A percentile compares a stretch with the other conserved stretches of the same genome.
Conservation (phyloP, 768 basidiomycete species). For the Russula compacta region DNA sequence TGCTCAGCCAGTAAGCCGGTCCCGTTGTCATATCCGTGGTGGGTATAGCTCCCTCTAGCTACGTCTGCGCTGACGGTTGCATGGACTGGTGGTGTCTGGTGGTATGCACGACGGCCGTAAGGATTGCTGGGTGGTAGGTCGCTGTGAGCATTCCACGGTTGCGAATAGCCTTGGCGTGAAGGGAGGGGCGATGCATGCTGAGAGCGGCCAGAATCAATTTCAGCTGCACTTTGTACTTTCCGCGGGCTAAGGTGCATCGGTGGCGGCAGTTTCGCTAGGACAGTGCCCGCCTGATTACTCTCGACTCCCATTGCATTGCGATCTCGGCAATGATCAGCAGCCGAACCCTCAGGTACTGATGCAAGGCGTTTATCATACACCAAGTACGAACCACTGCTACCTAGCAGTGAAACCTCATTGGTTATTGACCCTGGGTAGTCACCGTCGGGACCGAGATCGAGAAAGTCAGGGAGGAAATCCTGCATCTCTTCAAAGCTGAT, state of each 20-base stretch:
- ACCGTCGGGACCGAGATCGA: conserved; percentile 11
- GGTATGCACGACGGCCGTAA: background rate
- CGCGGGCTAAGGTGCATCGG: background rate
- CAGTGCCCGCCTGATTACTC: background rate
- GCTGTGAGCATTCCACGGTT: background rate
- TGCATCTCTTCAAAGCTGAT: conserved; percentile 3
- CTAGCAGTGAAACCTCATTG: background rate
- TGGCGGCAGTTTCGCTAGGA: background rate
- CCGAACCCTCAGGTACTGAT: background rate
- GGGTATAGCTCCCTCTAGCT: background rate
- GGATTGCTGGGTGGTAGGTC: background rate
- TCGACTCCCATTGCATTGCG: background rate
- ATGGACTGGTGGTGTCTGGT: background rate
- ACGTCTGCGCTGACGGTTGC: background rate
- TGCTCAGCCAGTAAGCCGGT: background rate
- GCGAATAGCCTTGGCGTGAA: background rate
- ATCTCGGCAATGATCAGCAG: background rate
- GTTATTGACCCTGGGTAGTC: background rate
- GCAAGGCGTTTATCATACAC: background rate
- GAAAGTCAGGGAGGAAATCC: conserved; percentile 16
- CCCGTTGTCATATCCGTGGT: background rate
- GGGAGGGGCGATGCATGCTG: background rate
- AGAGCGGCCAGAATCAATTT: background rate
- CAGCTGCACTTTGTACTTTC: conserved; percentile 9
- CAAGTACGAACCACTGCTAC: background rate